Conservation (phyloP, 208 protist species). For the Herpetomonas samuelpessoai region DNA sequence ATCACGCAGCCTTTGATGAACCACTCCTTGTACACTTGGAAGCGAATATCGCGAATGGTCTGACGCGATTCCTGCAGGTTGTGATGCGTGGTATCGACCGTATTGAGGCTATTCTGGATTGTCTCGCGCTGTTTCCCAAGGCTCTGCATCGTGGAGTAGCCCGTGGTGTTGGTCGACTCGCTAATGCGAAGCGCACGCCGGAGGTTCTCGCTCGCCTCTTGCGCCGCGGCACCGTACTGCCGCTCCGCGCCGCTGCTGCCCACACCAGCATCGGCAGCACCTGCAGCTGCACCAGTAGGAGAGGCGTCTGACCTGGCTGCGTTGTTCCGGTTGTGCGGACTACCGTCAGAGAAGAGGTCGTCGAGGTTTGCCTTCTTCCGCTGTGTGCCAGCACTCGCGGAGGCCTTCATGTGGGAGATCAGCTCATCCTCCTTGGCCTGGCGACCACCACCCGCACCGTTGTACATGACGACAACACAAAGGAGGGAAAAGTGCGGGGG, state of each 20-base stretch:
- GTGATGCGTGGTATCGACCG: conserved; percentile 41
- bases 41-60: conserved; percentile 65
- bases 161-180: conserved; percentile 58
- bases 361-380: too few species aligned
- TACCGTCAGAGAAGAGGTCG: too few species aligned
- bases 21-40: conserved; percentile 77
- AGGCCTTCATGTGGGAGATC: conserved; percentile 51
- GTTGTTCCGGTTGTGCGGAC: not conserved
- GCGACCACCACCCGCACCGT: too few species aligned
- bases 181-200: conserved; percentile 55
- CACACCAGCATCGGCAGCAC: not conserved
- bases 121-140: conserved; percentile 70
- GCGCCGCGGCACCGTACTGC: conserved; percentile 2
- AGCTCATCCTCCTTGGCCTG: conserved; percentile 24
- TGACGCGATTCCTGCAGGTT: conserved; percentile 47
- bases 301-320: too few species aligned
- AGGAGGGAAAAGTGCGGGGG: too few species aligned
- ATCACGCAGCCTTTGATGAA: conserved; percentile 60
- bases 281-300: too few species aligned
- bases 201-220: conserved; percentile 57
- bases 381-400: conserved; percentile 7
- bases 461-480: too few species aligned
- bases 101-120: conserved; percentile 53
- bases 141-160: conserved; percentile 63
- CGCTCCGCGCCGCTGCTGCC: not conserved